Conservation (phyloP, 805 yeast genomes). For the Candida adriatica region DNA sequence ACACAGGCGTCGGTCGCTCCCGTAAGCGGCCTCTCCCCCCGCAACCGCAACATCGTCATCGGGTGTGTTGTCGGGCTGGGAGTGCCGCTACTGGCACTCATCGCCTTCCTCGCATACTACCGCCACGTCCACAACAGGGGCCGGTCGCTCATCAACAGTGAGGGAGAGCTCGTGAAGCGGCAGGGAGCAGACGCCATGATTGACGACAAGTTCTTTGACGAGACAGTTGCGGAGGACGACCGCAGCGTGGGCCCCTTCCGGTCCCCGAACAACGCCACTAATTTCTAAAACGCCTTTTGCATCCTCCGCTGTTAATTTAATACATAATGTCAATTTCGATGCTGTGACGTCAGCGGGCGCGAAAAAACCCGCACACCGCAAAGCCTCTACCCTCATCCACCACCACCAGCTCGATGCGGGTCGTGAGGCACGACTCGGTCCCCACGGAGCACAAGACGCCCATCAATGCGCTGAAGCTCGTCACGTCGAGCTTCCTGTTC, state of each 20-base stretch:
- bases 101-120: conserved; percentile 5
- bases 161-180: conserved; percentile 21
- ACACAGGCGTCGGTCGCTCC: conserved; percentile 9
- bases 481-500: conserved; percentile 3
- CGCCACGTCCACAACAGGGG: conserved; percentile 10
- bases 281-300: too few species aligned
- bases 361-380: too few species aligned
- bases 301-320: too few species aligned
- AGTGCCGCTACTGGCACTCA: conserved; percentile 4
- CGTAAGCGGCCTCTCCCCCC: conserved; percentile 35
- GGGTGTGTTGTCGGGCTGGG: conserved; percentile 55
- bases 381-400: too few species aligned
- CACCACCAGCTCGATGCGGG: too few species aligned
- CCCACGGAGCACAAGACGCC: background rate
- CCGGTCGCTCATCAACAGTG: conserved; percentile 20
- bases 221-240: conserved; percentile 15
- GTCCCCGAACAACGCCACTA: conserved; percentile 10
- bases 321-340: too few species aligned
- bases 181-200: conserved; percentile 19
- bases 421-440: background rate
- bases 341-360: too few species aligned
- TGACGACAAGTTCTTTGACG: conserved; percentile 23
- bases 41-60: conserved; percentile 45
- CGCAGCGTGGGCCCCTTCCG: conserved; percentile 13
- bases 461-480: conserved; percentile 2